These are phyloP conservation scores for Neurospora sp. DNA, from an alignment of 495 filamentous ascomycete species.

Conservation along the genomic window DNA sequence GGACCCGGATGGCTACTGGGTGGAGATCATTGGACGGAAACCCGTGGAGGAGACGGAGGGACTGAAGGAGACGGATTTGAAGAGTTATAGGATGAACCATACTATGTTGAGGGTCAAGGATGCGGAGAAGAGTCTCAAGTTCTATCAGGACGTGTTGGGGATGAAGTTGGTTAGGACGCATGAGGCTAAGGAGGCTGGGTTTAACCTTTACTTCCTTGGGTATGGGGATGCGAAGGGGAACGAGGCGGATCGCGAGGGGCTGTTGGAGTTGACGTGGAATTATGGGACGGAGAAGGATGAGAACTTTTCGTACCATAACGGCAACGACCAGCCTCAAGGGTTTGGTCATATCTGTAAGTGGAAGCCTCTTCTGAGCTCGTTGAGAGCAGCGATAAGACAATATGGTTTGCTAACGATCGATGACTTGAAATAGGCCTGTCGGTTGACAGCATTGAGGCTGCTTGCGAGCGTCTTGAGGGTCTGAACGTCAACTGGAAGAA, in stretches of 20 bases:
- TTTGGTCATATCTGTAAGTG: constrained; percentile 84
- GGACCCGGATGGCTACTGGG: constrained; percentile 93
- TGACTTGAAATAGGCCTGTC: constrained; percentile 46
- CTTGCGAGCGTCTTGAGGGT: constrained; percentile 75
- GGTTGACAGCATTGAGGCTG: constrained; percentile 82
- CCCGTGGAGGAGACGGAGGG: constrained; percentile 27
- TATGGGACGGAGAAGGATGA: constrained; percentile 90
- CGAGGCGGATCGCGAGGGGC: constrained; percentile 62
- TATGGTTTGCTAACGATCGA: constrained; percentile 15
- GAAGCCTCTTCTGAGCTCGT: neutral
- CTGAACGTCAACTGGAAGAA: constrained; percentile 87
- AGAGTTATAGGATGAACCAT: constrained; percentile 51
- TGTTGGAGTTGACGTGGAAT: constrained; percentile 92
- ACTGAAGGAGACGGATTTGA: constrained; percentile 26
- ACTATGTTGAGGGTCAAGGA: constrained; percentile 97
- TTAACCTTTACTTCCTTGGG: constrained; percentile 89
- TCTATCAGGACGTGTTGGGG: constrained; percentile 84
- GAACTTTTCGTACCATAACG: constrained; percentile 79
- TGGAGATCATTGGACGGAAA: constrained; percentile 53
- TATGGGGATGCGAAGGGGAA: constrained; percentile 48
- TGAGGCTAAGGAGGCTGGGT: constrained; percentile 60
- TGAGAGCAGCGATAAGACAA: no score
- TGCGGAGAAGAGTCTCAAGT: constrained; percentile 68
- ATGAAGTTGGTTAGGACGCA: constrained; percentile 68
- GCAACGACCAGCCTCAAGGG: constrained; percentile 83